Evolutionary conservation across 495 filamentous ascomycete species (phyloP).

Genomic region (Extremus antarcticus): DNA sequence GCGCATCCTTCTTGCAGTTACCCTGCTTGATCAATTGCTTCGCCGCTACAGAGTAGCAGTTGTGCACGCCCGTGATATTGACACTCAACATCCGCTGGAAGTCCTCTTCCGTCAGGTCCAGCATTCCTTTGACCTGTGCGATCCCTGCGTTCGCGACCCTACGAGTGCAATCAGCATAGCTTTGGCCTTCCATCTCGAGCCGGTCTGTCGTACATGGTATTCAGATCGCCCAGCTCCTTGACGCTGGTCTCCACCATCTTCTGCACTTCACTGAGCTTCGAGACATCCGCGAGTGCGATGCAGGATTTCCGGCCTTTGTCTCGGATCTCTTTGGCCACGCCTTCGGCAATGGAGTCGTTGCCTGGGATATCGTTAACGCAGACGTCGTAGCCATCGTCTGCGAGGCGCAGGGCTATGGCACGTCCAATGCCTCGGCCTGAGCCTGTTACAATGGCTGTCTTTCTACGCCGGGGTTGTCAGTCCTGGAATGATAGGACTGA

Average conservation of each 20-base stretch:
- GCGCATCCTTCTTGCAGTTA: slow-evolving; percentile 5
- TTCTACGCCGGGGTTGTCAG: background rate
- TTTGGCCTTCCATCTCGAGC: too few relatives aligned
- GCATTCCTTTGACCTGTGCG: slow-evolving; percentile 40
- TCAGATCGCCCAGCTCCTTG: slow-evolving; percentile 40
- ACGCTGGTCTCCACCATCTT: slow-evolving; percentile 39
- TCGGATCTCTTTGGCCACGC: slow-evolving; percentile 41
- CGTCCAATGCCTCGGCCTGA: slow-evolving; percentile 48
- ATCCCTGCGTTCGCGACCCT: slow-evolving; percentile 52
- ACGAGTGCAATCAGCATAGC: background rate
- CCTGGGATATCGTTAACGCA: slow-evolving; percentile 49
- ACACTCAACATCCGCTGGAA: slow-evolving; percentile 41
- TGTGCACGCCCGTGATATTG: slow-evolving; percentile 48
- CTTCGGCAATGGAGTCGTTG: slow-evolving; percentile 36
- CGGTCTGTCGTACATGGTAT: slow-evolving; percentile 32
- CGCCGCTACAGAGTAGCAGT: slow-evolving; percentile 45
- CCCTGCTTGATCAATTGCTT: slow-evolving; percentile 43
- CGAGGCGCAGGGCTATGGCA: slow-evolving; percentile 49
- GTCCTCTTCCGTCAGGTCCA: slow-evolving; percentile 42
- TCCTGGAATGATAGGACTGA: too few relatives aligned
- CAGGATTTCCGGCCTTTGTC: slow-evolving; percentile 34
- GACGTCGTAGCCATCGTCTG: slow-evolving; percentile 48
- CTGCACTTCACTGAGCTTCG: slow-evolving; percentile 38
- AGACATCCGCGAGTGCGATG: slow-evolving; percentile 45
- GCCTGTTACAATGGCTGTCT: slow-evolving; percentile 48